Evolutionary conservation across 768 basidiomycete species (phyloP).

Genomic region (Termitomyces bulborhizus): DNA sequence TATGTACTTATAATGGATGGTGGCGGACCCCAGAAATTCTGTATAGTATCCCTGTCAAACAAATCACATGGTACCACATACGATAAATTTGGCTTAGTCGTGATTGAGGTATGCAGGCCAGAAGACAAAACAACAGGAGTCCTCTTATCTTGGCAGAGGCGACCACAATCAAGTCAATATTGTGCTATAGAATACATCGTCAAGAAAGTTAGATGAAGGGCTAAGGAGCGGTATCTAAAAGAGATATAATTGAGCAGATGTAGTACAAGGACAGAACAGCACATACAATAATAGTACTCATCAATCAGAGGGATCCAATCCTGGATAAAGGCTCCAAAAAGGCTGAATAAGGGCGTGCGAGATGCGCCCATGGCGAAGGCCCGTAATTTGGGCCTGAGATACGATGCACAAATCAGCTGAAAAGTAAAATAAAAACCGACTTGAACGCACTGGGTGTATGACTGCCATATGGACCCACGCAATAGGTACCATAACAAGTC

Average conservation of each 20-base stretch:
- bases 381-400: conserved; percentile 65
- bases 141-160: neutral
- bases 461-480: conserved; percentile 80
- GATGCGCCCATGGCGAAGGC: conserved; percentile 50
- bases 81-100: conserved; percentile 2
- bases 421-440: conserved; percentile 2
- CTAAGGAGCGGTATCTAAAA: conserved; percentile 37
- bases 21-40: neutral
- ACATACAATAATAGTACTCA: conserved; percentile 88
- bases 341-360: conserved; percentile 56
- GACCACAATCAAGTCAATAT: neutral
- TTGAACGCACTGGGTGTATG: conserved; percentile 57
- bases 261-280: conserved; percentile 4
- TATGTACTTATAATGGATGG: neutral
- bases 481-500: conserved; percentile 82
- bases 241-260: conserved; percentile 1
- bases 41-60: neutral
- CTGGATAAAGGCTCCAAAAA: conserved; percentile 63
- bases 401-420: conserved; percentile 2
- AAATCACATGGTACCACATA: conserved; percentile 11
- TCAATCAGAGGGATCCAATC: conserved; percentile 89
- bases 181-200: conserved; percentile 11
- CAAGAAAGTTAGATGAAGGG: neutral
- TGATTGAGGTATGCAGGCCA: neutral
- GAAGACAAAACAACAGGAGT: neutral